Percentiles rank a stretch among this genome's conserved stretches.
These are phyloP conservation scores for Musa acuminata DNA, from an alignment of 176 grass and related monocot species.

Conservation along the genomic window DNA sequence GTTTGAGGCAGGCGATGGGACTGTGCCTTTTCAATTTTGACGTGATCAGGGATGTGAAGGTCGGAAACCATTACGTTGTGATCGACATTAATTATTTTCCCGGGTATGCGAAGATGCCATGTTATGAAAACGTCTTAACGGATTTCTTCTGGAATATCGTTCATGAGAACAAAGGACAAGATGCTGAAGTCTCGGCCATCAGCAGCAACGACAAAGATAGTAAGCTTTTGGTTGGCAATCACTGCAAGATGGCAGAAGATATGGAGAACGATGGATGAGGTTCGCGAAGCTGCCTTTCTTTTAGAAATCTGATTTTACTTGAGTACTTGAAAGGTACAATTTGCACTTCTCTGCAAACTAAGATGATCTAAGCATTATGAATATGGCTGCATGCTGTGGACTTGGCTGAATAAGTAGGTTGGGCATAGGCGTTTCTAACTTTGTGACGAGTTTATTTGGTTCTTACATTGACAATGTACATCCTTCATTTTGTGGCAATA, in stretches of 20 bases:
- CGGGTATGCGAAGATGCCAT: constrained; percentile 9
- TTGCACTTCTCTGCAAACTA: not conserved
- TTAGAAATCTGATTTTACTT: not conserved
- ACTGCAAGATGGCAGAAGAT: not conserved
- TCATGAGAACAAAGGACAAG: not conserved
- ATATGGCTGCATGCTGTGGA: not conserved
- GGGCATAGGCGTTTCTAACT: not conserved
- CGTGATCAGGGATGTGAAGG: constrained; percentile 48
- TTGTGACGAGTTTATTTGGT: not conserved
- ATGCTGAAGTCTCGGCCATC: not conserved
- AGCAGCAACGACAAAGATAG: not conserved
- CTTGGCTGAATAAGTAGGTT: constrained; percentile 5
- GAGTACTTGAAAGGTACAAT: not conserved
- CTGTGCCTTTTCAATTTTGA: constrained; percentile 60
- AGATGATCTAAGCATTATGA: not conserved
- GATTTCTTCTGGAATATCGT: constrained; percentile 3
- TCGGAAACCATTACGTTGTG: not conserved
- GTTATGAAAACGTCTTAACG: not conserved
- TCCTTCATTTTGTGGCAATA: constrained; percentile 4
- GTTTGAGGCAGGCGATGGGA: constrained; percentile 55
- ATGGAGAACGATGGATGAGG: not conserved
- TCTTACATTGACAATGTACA: constrained; percentile 1
- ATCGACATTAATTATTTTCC: constrained; percentile 12
- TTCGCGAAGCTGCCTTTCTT: not conserved
- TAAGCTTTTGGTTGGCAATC: not conserved